These are phyloP conservation scores for Podochytrium sp. DNA, from an alignment of 192 early-diverging fungal genomes.

Conservation along the genomic window DNA sequence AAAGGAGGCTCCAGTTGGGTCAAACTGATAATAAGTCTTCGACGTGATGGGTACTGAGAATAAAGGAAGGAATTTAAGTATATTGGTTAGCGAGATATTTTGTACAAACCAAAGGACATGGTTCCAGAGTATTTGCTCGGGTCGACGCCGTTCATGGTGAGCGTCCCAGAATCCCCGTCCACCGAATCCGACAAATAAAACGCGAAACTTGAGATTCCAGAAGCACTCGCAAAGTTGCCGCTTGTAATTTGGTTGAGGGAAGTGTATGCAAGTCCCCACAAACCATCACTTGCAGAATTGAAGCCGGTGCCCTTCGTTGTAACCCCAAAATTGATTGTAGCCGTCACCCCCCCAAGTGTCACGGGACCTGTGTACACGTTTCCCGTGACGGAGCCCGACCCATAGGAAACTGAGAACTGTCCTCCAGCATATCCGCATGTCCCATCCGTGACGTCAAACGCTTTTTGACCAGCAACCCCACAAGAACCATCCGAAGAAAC, in stretches of 20 bases:
- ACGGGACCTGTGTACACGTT: conserved; percentile 33
- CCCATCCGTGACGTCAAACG: neutral
- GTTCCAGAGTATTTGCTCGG: conserved; percentile 51
- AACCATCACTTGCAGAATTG: conserved; percentile 33
- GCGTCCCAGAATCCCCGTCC: conserved; percentile 49
- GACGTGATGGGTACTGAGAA: neutral
- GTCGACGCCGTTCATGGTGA: conserved; percentile 61
- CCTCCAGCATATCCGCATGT: neutral
- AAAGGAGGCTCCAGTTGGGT: neutral
- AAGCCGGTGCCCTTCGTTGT: conserved; percentile 21
- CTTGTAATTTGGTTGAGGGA: conserved; percentile 36
- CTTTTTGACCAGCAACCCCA: neutral
- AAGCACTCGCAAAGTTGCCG: conserved; percentile 16
- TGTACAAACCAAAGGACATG: conserved; percentile 39
- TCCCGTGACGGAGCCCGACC: conserved; percentile 31
- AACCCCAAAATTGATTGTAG: conserved; percentile 19
- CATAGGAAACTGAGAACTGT: conserved; percentile 17
- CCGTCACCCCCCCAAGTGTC: conserved; percentile 22
- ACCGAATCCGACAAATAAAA: conserved; percentile 50
- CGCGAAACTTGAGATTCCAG: conserved; percentile 40
- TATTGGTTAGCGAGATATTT: neutral
- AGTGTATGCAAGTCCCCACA: conserved; percentile 45
- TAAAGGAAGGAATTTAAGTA: neutral
- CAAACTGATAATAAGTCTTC: conserved; percentile 11
- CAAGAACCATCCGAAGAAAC: conserved; percentile 36